Conservation (phyloP, 257 asterid species). For the Fraxinus cuspidata region DNA sequence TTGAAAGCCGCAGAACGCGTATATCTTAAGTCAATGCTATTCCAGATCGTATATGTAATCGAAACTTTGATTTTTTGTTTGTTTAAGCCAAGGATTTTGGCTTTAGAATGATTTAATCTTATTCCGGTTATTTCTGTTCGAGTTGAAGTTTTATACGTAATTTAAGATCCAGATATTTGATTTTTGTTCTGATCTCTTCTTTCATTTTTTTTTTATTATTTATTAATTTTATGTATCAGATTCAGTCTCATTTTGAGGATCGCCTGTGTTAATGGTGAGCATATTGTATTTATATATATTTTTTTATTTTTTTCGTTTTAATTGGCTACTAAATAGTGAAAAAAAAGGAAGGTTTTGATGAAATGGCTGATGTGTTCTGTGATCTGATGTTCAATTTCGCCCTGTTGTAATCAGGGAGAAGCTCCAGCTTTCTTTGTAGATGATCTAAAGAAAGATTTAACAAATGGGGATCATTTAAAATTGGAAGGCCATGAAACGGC, state of each 20-base stretch:
- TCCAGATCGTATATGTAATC: not conserved
- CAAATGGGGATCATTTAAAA: slow-evolving; percentile 46
- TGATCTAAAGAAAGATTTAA: slow-evolving; percentile 38
- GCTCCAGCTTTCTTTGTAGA: slow-evolving; percentile 81
- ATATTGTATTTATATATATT: not conserved
- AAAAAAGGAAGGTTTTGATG: not conserved
- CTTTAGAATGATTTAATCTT: not conserved
- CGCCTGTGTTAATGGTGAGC: slow-evolving; percentile 66
- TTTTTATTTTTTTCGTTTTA: not conserved
- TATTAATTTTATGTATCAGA: slow-evolving; percentile 37
- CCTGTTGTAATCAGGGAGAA: slow-evolving; percentile 63
- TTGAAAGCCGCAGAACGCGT: not conserved
- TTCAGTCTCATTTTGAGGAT: slow-evolving; percentile 34
- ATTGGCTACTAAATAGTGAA: not conserved
- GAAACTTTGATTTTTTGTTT: not conserved
- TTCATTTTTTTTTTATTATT: slow-evolving; percentile 8
- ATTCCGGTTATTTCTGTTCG: not conserved
- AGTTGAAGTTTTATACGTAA: slow-evolving; percentile 13
- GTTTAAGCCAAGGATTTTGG: not conserved
- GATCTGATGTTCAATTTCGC: slow-evolving; percentile 23
- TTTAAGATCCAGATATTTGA: slow-evolving; percentile 23
- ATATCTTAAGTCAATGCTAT: not conserved
- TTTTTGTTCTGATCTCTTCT: slow-evolving; percentile 27
- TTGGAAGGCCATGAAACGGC: slow-evolving; percentile 49
- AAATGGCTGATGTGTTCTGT: slow-evolving; percentile 26